These are phyloP conservation scores for Aspergillus thermomutatus DNA, from an alignment of 2,329 filamentous ascomycete species.

Conservation along the genomic window DNA sequence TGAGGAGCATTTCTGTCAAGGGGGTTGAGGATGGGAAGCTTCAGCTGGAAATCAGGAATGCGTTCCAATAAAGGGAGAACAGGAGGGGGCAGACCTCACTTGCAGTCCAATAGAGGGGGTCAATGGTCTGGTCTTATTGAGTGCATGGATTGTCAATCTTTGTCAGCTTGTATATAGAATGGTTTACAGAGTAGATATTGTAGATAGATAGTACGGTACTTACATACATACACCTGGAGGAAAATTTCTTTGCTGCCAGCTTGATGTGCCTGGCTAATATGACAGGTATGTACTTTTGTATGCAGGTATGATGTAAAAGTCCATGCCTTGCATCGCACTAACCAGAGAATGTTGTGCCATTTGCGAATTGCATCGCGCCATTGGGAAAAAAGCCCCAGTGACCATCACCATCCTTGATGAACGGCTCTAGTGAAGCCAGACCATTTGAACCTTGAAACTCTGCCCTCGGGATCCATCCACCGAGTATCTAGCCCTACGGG, in stretches of 20 bases:
- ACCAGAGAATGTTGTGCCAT: background rate
- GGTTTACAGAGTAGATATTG: background rate
- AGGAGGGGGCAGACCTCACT: background rate
- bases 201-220: background rate
- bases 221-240: background rate
- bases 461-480: background rate
- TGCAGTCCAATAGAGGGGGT: background rate
- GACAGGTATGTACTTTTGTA: conserved; percentile 4
- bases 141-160: background rate
- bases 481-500: background rate
- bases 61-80: conserved; percentile 35
- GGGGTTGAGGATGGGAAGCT: conserved; percentile 57
- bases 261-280: background rate
- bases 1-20: conserved; percentile 67
- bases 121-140: background rate
- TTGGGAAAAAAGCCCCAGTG: background rate
- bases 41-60: conserved; percentile 65
- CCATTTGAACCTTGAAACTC: background rate
- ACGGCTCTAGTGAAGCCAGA: background rate
- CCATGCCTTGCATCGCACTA: background rate
- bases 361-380: background rate
- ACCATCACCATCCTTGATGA: background rate
- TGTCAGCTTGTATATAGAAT: conserved; percentile 7
- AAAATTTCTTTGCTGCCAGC: background rate
- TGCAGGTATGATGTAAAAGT: background rate